Conservation (phyloP, 306 rosid species). For the Nissolia schottii region DNA sequence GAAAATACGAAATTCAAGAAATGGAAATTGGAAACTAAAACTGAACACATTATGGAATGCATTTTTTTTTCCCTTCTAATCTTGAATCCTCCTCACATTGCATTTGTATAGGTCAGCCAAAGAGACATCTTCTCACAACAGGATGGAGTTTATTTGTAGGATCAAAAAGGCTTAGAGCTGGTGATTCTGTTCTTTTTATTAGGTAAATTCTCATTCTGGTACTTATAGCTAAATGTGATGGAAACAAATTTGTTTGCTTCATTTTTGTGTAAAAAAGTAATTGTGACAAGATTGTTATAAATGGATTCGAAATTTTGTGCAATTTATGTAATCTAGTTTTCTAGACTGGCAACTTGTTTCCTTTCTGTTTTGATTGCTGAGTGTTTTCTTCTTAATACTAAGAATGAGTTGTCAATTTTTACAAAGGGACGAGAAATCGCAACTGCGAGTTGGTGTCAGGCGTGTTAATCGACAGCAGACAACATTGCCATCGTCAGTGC, state of each 20-base stretch:
- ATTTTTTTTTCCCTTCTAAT: too few relatives aligned
- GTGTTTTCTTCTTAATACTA: not conserved
- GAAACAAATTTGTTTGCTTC: not conserved
- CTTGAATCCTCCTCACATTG: not conserved
- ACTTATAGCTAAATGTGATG: not conserved
- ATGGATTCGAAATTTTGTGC: not conserved
- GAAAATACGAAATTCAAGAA: too few relatives aligned
- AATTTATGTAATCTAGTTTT: not conserved
- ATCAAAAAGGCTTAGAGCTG: slow-evolving; percentile 87
- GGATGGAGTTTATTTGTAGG: slow-evolving; percentile 96
- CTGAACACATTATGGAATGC: not conserved
- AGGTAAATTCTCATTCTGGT: slow-evolving; percentile 42
- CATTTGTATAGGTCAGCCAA: slow-evolving; percentile 74
- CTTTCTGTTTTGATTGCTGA: not conserved
- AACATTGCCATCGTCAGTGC: slow-evolving; percentile 84
- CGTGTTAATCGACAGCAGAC: slow-evolving; percentile 96
- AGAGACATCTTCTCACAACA: slow-evolving; percentile 95
- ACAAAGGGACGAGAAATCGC: slow-evolving; percentile 90
- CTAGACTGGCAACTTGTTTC: not conserved
- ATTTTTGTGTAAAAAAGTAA: too few relatives aligned
- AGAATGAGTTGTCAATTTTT: slow-evolving; percentile 2
- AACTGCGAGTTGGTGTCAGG: slow-evolving; percentile 80
- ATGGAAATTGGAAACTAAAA: too few relatives aligned
- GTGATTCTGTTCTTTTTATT: slow-evolving; percentile 90
- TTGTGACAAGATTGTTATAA: too few relatives aligned